Base-by-base conservation (phyloP, 805 yeast genomes). In the Kuraishia borneana region DNA sequence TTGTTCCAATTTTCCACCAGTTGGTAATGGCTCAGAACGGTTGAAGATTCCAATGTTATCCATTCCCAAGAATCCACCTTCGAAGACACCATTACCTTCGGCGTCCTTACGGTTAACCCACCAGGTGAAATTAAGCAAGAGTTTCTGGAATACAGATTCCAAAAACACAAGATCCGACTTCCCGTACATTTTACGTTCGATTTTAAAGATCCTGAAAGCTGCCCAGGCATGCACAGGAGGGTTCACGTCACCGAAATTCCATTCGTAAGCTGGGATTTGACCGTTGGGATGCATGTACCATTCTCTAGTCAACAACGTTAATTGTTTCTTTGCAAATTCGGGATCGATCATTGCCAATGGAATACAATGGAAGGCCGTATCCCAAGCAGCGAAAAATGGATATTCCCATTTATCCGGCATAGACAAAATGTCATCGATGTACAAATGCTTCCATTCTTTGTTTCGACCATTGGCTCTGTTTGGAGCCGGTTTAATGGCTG, bases 181-280 rank as follows among this genome's bases (percentile, higher is more conserved):
- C n/a, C 88, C 88, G 52, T 79, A 80, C 74, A 83, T 65, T 51
- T 82, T 83, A 43, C 92, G 65, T 57, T 88, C 96, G 45, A 85
- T 72, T 56, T 88, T 87, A 60, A 74, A 87, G 28, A 83, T 83
- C 46, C 96, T 69, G 54, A 76, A 87, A 10, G 88, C 77, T 1
- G 96, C 79, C 96, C 96, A 87, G 0, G 96, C 96, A 53, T 88
- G 96, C 23, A 87, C 96, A 0, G 96, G 96, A 1, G 96, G 96
- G 53, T 87, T 87, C n/a, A 88, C 94, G 55, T 87, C 96, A 41
- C 82, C 65, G 49, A 87, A 87, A 54, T 88, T 87, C 96, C 96
- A 87, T 58, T 87, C 96, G 54, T 87, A 87, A 10, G 96, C 95
- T 1, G 96, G 96, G 42, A 85, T 74, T 57, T 88, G 96, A n/a